Base-by-base conservation (phyloP, 805 yeast genomes). In the Candida alai region DNA sequence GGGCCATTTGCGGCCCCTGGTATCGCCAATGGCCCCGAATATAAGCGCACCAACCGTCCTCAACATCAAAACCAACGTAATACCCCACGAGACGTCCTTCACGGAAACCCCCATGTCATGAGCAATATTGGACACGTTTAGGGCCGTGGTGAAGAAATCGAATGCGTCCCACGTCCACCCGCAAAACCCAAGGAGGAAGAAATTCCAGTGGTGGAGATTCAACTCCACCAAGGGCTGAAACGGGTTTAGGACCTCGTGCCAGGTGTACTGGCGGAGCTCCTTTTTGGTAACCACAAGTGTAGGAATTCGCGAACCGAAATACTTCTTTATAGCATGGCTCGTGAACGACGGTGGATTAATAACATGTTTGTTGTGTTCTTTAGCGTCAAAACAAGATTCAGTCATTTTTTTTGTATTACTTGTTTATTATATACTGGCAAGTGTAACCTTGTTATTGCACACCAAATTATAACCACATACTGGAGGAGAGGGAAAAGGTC, bases 91-190 rank as follows among this genome's bases (percentile, higher is more conserved):
- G 45, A 82, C 68, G 30, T 70, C 73, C 16, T 65, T 61, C 16
- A 73, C 66, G 1, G 64, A 35, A 6, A 56, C 60, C 26, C 61
- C 62, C 33, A 81, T 68, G 2, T 70, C 49, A 24, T 52, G 46
- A 19, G 85, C 81, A 33, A 82, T 64, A 3, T 62, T 54, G 1
- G 70, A 38, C 3, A 73, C 79, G 34, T 76, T 71, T 30, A 79
- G 65, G 9, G 82, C 70, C 7, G 78, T 80, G 19, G 75, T 60
- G 50, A 82, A 82, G 58, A 78, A 82, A 48, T 81, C 88, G 54
- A 81, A 72, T 3, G 86, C 80, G 47, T 80, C 89, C 70, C 80
- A 68, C 3, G 82, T 68, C 88, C 89, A 82, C 21, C 78, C 83
- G 22, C 60, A 52, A 45, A 76, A 74, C 2, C 84, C 86, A 48